phyloP scores from a whole-genome alignment of 768 basidiomycete genomes.

The Ephemerocybe angulata region DNA sequence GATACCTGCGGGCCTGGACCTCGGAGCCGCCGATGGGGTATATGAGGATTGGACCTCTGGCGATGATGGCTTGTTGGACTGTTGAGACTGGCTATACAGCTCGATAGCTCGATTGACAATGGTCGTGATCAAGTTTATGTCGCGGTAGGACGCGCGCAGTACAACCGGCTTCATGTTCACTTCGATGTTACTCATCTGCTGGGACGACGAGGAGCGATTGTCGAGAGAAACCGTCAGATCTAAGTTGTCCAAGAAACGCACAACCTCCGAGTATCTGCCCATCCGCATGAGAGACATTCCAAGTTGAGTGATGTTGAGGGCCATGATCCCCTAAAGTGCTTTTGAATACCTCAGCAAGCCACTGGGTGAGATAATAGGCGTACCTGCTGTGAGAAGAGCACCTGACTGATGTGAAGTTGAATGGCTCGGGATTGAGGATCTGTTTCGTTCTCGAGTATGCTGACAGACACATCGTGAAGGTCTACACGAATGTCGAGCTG shows the following conservation, averaged over 20 bases:
- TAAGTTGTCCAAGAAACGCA: constrained; percentile 90
- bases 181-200: constrained; percentile 81
- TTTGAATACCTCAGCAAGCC: constrained; percentile 4
- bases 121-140: constrained; percentile 82
- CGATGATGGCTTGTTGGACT: constrained; percentile 9
- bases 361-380: constrained; percentile 9
- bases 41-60: neutral
- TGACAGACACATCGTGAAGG: constrained; percentile 85
- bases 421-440: constrained; percentile 82
- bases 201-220: constrained; percentile 63
- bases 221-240: constrained; percentile 87
- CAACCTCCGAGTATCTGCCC: constrained; percentile 77
- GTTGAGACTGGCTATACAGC: constrained; percentile 54
- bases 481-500: constrained; percentile 72
- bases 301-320: constrained; percentile 72
- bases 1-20: constrained; percentile 5
- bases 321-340: constrained; percentile 61
- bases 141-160: constrained; percentile 92
- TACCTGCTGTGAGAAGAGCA: constrained; percentile 91
- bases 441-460: constrained; percentile 80
- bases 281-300: constrained; percentile 95
- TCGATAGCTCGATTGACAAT: constrained; percentile 86
- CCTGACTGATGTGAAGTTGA: constrained; percentile 74
- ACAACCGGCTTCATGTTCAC: constrained; percentile 78
- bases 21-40: neutral